phyloP scores from a whole-genome alignment of 345 rosid species.

The Acer saccharum region DNA sequence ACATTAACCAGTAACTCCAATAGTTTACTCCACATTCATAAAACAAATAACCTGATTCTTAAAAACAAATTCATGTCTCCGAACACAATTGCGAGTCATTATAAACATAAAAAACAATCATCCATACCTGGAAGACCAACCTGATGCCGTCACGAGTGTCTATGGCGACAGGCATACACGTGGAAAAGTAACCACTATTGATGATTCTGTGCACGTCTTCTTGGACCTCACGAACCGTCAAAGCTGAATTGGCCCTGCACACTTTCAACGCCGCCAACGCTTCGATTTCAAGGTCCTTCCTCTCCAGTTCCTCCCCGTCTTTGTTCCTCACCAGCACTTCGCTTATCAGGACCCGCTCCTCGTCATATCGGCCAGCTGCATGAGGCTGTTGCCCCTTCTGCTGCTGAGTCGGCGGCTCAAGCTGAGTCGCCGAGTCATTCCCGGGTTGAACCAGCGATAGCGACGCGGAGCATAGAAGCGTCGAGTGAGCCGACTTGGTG shows the following conservation, averaged over 20 bases:
- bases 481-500: constrained; percentile 16
- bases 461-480: constrained; percentile 58
- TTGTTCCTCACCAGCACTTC: constrained; percentile 92
- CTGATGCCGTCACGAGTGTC: constrained; percentile 93
- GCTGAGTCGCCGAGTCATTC: background rate
- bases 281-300: constrained; percentile 85
- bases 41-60: too few relatives aligned
- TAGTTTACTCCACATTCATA: too few relatives aligned
- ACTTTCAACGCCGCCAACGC: constrained; percentile 83
- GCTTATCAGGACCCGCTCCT: constrained; percentile 87
- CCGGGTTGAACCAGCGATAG: constrained; percentile 33
- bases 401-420: constrained; percentile 11
- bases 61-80: too few relatives aligned
- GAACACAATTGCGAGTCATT: too few relatives aligned
- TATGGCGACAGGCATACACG: constrained; percentile 90
- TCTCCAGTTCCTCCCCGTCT: constrained; percentile 93
- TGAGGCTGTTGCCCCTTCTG: constrained; percentile 43
- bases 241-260: constrained; percentile 83
- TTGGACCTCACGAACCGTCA: constrained; percentile 81
- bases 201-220: constrained; percentile 94
- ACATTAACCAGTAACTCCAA: background rate
- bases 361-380: constrained; percentile 48
- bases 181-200: constrained; percentile 81
- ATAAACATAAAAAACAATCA: background rate
- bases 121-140: constrained; percentile 78